Base-by-base conservation (phyloP, 2,329 filamentous ascomycete species). In the Zalaria obscura region DNA sequence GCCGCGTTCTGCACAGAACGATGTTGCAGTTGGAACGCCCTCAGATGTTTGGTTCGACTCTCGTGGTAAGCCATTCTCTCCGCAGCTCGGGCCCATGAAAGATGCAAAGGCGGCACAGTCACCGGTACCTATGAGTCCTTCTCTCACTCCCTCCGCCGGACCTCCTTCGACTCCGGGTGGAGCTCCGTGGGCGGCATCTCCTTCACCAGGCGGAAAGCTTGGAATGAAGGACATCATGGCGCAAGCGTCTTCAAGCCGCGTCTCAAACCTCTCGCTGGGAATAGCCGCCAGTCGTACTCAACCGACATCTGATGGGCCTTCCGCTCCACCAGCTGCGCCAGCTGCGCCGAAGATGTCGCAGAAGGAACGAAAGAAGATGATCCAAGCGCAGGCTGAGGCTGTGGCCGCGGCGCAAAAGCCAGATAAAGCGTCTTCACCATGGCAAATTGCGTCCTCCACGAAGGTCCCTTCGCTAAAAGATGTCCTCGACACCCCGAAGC, bases 281-380 rank as follows among this genome's bases (percentile, higher is more conserved):
- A 61, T 76, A 39, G 46, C 46, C 8, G 46, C 46, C 4, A 48
- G 44, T 10, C 32, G 40, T 32, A 27, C 40, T 5, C 37, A 44
- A 11, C 38, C 39, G 3, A 7, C 26, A 7, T 4, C 37, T 7
- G 38, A 38, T 8, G 29, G 39, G 26, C 39, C 41, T 5, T 25
- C 41, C 4, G 27, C 37, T 25, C 38, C 29, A 52, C 54, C 52
- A 54, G 45, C 64, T 25, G 40, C 29, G 52, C 54, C 52, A 54
- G 45, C 64, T 26, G 58, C 65, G 32, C 61, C 65, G 0, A 94
- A 84, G 56, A 62, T 93, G 50, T 94, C 88, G 0, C 91, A 96
- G 52, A 93, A 91, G 55, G 88, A 95, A 58, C 78, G 87, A 25
- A 96, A 94, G 64, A 83, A 76, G 55, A 76, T 87, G 48, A 76